Evolutionary conservation across 306 rosid species (phyloP).

Genomic region (Rosa rugosa): DNA sequence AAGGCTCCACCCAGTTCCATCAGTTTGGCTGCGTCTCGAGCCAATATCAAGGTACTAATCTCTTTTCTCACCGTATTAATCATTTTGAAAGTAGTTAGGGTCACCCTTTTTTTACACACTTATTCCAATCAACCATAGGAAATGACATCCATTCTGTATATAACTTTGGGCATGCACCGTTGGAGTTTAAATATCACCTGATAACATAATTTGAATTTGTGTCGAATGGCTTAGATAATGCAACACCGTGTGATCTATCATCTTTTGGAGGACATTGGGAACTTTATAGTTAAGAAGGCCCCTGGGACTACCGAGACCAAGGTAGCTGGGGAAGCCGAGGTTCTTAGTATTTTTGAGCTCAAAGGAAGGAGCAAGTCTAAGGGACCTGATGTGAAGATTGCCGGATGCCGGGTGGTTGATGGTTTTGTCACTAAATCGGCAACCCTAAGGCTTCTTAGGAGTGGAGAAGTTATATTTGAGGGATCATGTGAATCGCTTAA

Average conservation of each 20-base stretch:
- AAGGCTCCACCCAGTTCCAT: constrained; percentile 69
- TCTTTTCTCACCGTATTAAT: not conserved
- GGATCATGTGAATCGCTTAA: constrained; percentile 78
- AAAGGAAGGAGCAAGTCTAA: constrained; percentile 75
- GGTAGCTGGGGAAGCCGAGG: constrained; percentile 86
- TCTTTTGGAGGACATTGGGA: constrained; percentile 85
- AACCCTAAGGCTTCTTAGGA: constrained; percentile 81
- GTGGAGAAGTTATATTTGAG: constrained; percentile 83
- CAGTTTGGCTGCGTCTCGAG: constrained; percentile 62
- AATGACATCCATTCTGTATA: not conserved
- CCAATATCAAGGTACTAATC: constrained; percentile 65
- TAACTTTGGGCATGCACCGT: not conserved
- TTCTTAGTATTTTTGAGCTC: constrained; percentile 70
- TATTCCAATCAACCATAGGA: not conserved
- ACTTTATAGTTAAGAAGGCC: constrained; percentile 83
- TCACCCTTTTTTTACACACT: too few species aligned
- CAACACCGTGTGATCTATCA: constrained; percentile 86
- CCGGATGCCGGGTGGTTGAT: constrained; percentile 80
- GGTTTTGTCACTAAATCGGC: constrained; percentile 58
- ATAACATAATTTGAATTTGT: not conserved
- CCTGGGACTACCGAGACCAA: constrained; percentile 87
- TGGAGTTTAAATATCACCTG: not conserved
- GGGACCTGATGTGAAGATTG: constrained; percentile 78
- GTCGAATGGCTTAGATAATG: constrained; percentile 51
- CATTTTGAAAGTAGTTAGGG: too few species aligned